Evolutionary conservation across 140 eudicot species (phyloP), one percentile per base, ranked within the genome.

Genomic region (Oenanthe javanica): DNA sequence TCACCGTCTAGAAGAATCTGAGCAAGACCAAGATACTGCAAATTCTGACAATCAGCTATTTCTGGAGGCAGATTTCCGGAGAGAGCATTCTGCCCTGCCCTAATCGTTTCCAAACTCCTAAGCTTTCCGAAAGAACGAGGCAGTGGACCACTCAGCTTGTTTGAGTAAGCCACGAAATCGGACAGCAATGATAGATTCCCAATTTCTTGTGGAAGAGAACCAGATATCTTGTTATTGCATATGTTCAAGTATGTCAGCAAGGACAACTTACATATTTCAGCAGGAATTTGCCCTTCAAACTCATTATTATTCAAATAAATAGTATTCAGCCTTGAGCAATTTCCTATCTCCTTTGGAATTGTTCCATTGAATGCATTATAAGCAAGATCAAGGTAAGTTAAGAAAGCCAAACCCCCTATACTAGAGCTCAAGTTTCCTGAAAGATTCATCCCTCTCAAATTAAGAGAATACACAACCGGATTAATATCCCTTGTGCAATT

Each of bases 41-140:
- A 83, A 69, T 83, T 92, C 69, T 77, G 72, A 79, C 97, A 91
- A 6, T 83, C 87, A 49, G 92, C 90, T 23, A 95, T 89, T 82
- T 89, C 97, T 9, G 84, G 74, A 3, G 97, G 99, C 85, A 95
- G 83, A 54, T 84, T 88, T 82, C 97, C 99, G 0, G 92, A 86
- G 82, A 95, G 83, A 13, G 83, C 76, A 80, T 93, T 95, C 81
- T 92, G 92, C 59, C 99, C 99, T 0, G 96, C 97, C 55, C 99
- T 80, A 85, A 95, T 90, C 1, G 78, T 88, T 21, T 81, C 82
- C 89, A 95, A 87, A 11, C 75, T 86, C 87, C 77, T 89, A 25
- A 95, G 88, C 45, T 89, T 86, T 47, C 97, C 97, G 15, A 95
- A 69, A 38, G 99, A 95, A 16, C 76, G 81, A 36, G 99, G 97